Evolutionary conservation across 192 early-diverging fungal genomes (phyloP).

Genomic region (Podila minutissima): DNA sequence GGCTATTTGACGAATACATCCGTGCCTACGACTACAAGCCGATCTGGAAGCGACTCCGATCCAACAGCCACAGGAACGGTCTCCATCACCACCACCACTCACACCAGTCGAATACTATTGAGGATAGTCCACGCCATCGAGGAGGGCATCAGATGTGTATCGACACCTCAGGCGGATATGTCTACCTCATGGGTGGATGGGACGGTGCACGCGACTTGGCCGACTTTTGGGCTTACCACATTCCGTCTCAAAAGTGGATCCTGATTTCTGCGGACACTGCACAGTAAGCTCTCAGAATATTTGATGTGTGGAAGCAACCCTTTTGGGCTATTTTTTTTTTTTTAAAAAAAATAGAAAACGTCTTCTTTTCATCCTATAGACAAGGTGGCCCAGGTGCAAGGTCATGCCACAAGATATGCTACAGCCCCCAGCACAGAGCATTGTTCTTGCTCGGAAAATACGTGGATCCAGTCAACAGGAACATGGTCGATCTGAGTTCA

Average conservation of each 20-base stretch:
- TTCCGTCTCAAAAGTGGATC: conserved; percentile 72
- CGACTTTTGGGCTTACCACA: conserved; percentile 90
- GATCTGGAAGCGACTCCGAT: conserved; percentile 40
- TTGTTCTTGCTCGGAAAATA: conserved; percentile 93
- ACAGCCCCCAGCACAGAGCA: conserved; percentile 76
- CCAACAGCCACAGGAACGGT: conserved; percentile 25
- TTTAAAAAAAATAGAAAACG: background rate
- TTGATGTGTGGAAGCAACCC: background rate
- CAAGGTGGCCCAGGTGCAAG: conserved; percentile 87
- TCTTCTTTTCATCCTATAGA: conserved; percentile 51
- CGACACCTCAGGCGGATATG: conserved; percentile 67
- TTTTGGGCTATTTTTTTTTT: background rate
- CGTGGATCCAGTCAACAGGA: conserved; percentile 78
- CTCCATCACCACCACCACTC: conserved; percentile 37
- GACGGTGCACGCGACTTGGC: conserved; percentile 86
- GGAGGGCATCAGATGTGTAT: conserved; percentile 99
- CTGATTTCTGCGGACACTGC: conserved; percentile 82
- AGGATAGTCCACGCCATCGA: conserved; percentile 67
- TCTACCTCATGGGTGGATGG: conserved; percentile 97
- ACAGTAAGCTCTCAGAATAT: conserved; percentile 50
- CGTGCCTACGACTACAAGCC: conserved; percentile 74
- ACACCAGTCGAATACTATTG: conserved; percentile 20
- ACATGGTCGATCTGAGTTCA: conserved; percentile 74
- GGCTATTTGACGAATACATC: conserved; percentile 82
- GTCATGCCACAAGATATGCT: conserved; percentile 94